Evolutionary conservation across 2,329 filamentous ascomycete genomes (phyloP).

Genomic region (Ascochyta viciae-villosae): DNA sequence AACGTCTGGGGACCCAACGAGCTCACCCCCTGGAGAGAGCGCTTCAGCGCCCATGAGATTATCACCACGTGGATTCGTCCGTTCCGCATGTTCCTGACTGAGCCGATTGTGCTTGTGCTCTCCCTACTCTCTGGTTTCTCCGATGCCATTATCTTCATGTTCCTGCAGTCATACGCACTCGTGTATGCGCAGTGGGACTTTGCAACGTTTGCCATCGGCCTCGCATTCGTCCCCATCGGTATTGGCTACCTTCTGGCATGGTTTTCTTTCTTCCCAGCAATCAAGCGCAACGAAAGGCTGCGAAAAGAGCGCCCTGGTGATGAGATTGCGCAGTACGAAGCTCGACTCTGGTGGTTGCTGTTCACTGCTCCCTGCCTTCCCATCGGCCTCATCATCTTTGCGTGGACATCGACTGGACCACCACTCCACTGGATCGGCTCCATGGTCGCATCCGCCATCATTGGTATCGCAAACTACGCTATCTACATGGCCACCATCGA

Average conservation of each 20-base stretch:
- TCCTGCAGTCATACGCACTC: slow-evolving; percentile 72
- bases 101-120: slow-evolving; percentile 75
- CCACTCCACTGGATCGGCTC: slow-evolving; percentile 73
- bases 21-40: slow-evolving; percentile 54
- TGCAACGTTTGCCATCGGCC: slow-evolving; percentile 62
- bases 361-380: slow-evolving; percentile 68
- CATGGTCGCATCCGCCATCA: slow-evolving; percentile 69
- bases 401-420: slow-evolving; percentile 71
- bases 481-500: slow-evolving; percentile 83
- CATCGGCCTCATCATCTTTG: slow-evolving; percentile 75
- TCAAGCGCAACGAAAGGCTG: slow-evolving; percentile 48
- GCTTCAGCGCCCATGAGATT: slow-evolving; percentile 50
- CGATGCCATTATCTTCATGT: slow-evolving; percentile 81
- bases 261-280: slow-evolving; percentile 64
- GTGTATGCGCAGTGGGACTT: slow-evolving; percentile 75
- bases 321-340: slow-evolving; percentile 49
- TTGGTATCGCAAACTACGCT: slow-evolving; percentile 74
- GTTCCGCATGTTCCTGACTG: slow-evolving; percentile 77
- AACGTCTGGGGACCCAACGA: slow-evolving; percentile 80
- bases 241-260: slow-evolving; percentile 72
- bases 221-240: slow-evolving; percentile 65
- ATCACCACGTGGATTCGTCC: slow-evolving; percentile 63
- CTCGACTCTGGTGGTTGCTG: slow-evolving; percentile 71
- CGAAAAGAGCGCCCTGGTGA: slow-evolving; percentile 38
- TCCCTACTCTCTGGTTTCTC: slow-evolving; percentile 78